Evolutionary conservation across 257 asterid species (phyloP), one percentile per base, ranked within the genome.

Genomic region (Verbascum thapsus): DNA sequence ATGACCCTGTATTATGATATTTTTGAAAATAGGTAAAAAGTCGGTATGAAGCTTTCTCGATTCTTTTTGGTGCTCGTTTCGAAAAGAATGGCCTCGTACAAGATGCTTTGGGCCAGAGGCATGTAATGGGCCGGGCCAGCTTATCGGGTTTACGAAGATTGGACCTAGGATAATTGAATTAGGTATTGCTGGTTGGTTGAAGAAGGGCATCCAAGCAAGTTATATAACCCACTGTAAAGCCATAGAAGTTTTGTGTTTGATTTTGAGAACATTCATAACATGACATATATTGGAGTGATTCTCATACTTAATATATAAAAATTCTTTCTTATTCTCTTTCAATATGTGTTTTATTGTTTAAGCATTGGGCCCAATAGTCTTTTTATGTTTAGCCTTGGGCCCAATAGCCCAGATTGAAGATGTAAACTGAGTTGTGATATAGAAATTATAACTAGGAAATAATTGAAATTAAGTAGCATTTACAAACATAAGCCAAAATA

Each of bases 161-260:
- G 9, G 62, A n/a, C 4, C 17, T 38, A 9, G 30, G 42, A 64
- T n/a, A n/a, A n/a, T n/a, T n/a, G n/a, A n/a, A n/a, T 13, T 42
- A 42, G 48, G 48, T 6, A n/a, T 42, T 42, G 48, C 18, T 56
- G 43, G 20, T 40, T 10, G 35, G 54, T 22, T 34, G 7, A n/a
- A 3, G 54, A 18, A 58, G n/a, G 57, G 61, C 49, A 7, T 12
- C 56, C 50, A 17, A 67, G 66, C n/a, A 51, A 26, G 53, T 45
- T 61, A 67, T 76, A 69, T 68, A 37, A 16, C 76, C 82, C 51
- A n/a, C 56, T 75, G 83, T 78, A 85, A 72, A 79, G 64, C 41
- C 30, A 69, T 81, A 56, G 71, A 65, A 57, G 20, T 30, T 62
- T 62, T 39, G 52, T 63, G 61, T 67, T 69, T 54, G 53, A 34